Percentiles rank a stretch among this genome's conserved stretches.
Conservation (phyloP, 495 filamentous ascomycete genomes). For the Lophiotrema nucula region DNA sequence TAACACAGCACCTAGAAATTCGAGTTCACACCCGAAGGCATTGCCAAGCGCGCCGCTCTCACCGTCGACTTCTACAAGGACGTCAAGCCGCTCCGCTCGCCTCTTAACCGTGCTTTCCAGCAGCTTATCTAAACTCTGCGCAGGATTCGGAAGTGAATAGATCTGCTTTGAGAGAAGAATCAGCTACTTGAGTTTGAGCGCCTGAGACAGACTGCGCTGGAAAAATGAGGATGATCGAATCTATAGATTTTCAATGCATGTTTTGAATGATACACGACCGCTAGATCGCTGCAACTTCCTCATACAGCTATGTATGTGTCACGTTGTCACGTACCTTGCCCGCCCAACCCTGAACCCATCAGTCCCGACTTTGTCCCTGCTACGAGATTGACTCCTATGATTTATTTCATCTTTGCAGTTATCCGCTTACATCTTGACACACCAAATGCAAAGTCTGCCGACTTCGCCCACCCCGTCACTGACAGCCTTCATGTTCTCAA, state of each 20-base stretch:
- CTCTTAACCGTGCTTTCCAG: conserved; percentile 89
- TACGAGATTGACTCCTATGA: too few relatives aligned
- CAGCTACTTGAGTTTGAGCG: too few relatives aligned
- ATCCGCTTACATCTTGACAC: conserved; percentile 49
- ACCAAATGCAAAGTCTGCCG: conserved; percentile 50
- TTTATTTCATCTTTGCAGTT: too few relatives aligned
- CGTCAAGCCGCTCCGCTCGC: conserved; percentile 80
- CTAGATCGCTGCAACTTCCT: too few relatives aligned
- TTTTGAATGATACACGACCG: too few relatives aligned
- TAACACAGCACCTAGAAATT: conserved; percentile 67
- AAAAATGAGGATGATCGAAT: neutral
- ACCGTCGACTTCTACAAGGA: conserved; percentile 98
- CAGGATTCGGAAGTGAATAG: too few relatives aligned
- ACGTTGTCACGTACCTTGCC: too few relatives aligned
- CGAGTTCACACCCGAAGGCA: conserved; percentile 95
- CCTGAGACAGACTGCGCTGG: neutral
- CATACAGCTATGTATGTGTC: too few relatives aligned
- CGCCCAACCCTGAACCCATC: too few relatives aligned
- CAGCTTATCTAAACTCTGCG: conserved; percentile 77
- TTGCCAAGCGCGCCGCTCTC: conserved; percentile 86
- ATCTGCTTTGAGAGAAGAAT: too few relatives aligned
- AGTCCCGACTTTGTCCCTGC: too few relatives aligned
- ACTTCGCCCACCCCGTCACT: conserved; percentile 37
- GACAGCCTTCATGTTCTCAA: neutral
- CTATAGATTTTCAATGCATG: too few relatives aligned